Base-by-base conservation (phyloP, 495 filamentous ascomycete species). In the Trichocladium antarcticum region DNA sequence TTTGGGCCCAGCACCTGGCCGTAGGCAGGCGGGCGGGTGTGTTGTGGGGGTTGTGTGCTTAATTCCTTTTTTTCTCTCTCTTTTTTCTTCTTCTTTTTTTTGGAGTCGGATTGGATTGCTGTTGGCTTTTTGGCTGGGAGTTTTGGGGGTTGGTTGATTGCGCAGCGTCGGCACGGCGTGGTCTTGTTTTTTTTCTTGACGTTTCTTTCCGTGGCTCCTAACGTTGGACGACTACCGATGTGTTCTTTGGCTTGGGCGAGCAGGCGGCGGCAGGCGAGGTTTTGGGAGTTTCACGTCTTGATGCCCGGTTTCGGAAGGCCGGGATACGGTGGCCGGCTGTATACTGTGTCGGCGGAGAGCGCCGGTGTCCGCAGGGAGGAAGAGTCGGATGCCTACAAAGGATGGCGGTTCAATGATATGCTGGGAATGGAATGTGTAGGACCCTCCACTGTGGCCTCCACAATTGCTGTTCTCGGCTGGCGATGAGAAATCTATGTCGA, bases 1-100 rank as follows among this genome's bases (percentile, higher is more conserved):
- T 73, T 76, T 59, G 73, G 73, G 14, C 73, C 72, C 3, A 61
- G 46, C 10, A 47, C 47, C 15, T 74, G 69, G 70, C 65, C 62
- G 21, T 74, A 32, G 10, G 10, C 31, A n/a, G 9, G 43, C 11
- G 14, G 28, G 20, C 5, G 43, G 31, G 15, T 21, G 4, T 12
- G 20, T 32, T 19, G 17, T 32, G 31, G 27, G 3, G 15, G 40
- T 31, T 31, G n/a, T 4, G 31, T 32, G 5, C 38, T 20, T 21
- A 0, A 29, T 6, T 38, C 17, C 19, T 44, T 36, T 31, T 27
- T 37, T 31, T 37, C 20, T 16, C 14, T 36, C 31, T 29, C 10
- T 29, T 29, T 29, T 29, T 29, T 29, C 10, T 29, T 29, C 10
- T 29, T 29, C 10, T 29, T 29, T 29, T 29, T 29, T 29, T 29